Percentiles rank a stretch among this genome's conserved stretches.
Conservation (phyloP, 23 red algal species). For the Porphyridium purpureum region DNA sequence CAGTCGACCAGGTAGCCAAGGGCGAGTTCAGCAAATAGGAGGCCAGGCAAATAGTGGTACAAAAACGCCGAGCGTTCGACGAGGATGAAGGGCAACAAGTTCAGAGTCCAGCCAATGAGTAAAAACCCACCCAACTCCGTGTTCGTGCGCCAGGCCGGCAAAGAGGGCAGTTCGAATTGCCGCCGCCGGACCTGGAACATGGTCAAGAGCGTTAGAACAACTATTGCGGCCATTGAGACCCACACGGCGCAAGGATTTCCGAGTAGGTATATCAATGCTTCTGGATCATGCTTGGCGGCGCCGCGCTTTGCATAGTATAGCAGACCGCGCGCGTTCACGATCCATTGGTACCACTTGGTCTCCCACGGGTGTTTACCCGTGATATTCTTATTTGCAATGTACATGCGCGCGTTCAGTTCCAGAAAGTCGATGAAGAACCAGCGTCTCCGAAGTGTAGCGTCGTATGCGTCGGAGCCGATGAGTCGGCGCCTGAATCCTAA, state of each 20-base stretch:
- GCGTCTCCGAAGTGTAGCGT: slow-evolving; percentile 19
- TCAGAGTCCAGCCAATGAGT: slow-evolving; percentile 33
- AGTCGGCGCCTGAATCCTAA: slow-evolving; percentile 50
- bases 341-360: slow-evolving; percentile 81
- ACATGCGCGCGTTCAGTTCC: slow-evolving; percentile 89
- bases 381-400: slow-evolving; percentile 66
- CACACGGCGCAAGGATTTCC: slow-evolving; percentile 50
- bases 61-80: slow-evolving; percentile 70
- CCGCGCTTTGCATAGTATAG: slow-evolving; percentile 64
- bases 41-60: slow-evolving; percentile 74
- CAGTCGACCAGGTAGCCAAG: slow-evolving; percentile 30
- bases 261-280: slow-evolving; percentile 81
- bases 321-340: slow-evolving; percentile 65
- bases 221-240: slow-evolving; percentile 5
- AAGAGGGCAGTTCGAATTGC: no score
- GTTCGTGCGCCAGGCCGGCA: no score
- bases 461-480: slow-evolving; percentile 50
- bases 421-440: slow-evolving; percentile 40
- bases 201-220: no score
- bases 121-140: slow-evolving; percentile 25
- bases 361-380: slow-evolving; percentile 62
- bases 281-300: slow-evolving; percentile 9
- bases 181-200: no score
- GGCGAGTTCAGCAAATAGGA: slow-evolving; percentile 64
- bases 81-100: slow-evolving; percentile 59